phyloP scores from a whole-genome alignment of 2,329 filamentous ascomycete genomes.

The Exophiala alcalophila region DNA sequence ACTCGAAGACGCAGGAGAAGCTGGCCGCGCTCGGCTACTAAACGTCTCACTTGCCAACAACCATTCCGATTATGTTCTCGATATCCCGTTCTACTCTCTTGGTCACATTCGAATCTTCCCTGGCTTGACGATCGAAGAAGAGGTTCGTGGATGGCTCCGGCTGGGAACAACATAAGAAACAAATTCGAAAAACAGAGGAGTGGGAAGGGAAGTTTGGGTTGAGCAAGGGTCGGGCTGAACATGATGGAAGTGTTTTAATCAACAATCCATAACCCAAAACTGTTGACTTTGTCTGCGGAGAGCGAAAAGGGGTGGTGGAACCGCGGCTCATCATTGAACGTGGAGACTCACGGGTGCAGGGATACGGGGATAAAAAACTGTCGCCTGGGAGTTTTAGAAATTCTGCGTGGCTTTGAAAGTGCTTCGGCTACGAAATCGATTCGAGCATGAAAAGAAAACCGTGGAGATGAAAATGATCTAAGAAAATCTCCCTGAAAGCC shows the following conservation, averaged over 20 bases:
- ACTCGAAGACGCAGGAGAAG: constrained; percentile 82
- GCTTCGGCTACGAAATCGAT: constrained; percentile 20
- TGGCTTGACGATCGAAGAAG: too few relatives aligned
- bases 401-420: constrained; percentile 22
- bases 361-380: constrained; percentile 8
- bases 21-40: constrained; percentile 93
- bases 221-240: too few relatives aligned
- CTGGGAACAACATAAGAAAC: too few relatives aligned
- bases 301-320: too few relatives aligned
- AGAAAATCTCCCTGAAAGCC: constrained; percentile 19
- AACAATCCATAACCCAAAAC: too few relatives aligned
- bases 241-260: constrained; percentile 3
- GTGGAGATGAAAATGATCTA: constrained; percentile 24
- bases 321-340: too few relatives aligned
- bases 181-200: too few relatives aligned
- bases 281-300: too few relatives aligned
- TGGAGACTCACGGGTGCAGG: too few relatives aligned
- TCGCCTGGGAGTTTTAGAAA: constrained; percentile 6
- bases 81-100: constrained; percentile 2
- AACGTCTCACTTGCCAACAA: constrained; percentile 34
- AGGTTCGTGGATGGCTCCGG: too few relatives aligned
- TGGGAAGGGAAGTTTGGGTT: neutral
- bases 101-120: too few relatives aligned
- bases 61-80: constrained; percentile 1
- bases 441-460: constrained; percentile 18